Percentiles rank a stretch among this genome's conserved stretches.
Conservation (phyloP, 2,329 filamentous ascomycete genomes). For the Fusarium transvaalense region DNA sequence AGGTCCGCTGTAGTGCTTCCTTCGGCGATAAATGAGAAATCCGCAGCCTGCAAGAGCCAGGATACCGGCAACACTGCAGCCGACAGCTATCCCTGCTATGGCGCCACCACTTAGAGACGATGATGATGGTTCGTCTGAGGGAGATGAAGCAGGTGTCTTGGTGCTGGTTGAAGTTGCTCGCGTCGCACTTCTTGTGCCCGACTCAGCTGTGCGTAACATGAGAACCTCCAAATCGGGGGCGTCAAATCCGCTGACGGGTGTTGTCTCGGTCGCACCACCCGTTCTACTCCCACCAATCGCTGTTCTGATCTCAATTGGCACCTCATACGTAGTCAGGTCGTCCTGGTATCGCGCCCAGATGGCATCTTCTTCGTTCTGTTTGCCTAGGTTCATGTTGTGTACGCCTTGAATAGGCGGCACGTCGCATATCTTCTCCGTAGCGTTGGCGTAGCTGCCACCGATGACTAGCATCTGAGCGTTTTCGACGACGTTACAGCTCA, state of each 20-base stretch:
- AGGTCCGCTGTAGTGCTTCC: constrained; percentile 14
- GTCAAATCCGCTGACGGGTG: constrained; percentile 10
- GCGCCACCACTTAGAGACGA: constrained; percentile 1
- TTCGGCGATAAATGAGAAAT: neutral
- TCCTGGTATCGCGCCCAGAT: constrained; percentile 12
- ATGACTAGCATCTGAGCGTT: constrained; percentile 11
- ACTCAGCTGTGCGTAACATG: constrained; percentile 4
- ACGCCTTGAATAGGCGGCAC: neutral
- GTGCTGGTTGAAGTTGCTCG: constrained; percentile 3
- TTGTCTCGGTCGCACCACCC: constrained; percentile 4
- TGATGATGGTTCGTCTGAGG: neutral
- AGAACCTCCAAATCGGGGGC: constrained; percentile 12
- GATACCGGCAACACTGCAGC: neutral
- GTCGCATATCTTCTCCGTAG: neutral
- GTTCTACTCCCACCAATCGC: neutral
- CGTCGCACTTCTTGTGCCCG: constrained; percentile 6
- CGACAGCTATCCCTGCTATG: constrained; percentile 20
- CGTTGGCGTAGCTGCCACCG: constrained; percentile 5
- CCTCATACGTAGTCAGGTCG: neutral
- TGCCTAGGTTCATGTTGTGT: constrained; percentile 18
- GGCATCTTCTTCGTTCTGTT: constrained; percentile 12
- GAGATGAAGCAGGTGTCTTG: neutral
- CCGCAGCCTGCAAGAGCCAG: constrained; percentile 1
- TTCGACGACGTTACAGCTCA: constrained; percentile 15
- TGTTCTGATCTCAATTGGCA: constrained; percentile 7